Base-by-base conservation (phyloP, 352 stramenopile species). In the Phytophthora hybrid region DNA sequence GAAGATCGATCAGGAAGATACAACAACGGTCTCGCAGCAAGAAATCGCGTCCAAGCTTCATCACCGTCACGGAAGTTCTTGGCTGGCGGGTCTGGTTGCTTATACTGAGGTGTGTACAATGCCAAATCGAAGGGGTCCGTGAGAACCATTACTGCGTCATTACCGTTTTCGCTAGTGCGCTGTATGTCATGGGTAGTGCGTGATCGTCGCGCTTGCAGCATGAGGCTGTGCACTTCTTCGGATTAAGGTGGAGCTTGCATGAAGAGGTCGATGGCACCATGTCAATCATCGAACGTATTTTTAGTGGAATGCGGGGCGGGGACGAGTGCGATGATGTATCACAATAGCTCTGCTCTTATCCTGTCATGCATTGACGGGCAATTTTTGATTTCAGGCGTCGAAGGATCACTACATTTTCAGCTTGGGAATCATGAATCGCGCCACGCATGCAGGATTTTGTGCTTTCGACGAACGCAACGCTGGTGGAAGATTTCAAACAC, bases 381-480 rank as follows among this genome's bases (percentile, higher is more conserved):
- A 31, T 26, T 29, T 26, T 66, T 31, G 19, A 19, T 14, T 63
- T 54, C 44, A 46, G 5, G 7, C 47, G 39, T 59, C 32, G 9
- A 57, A 19, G 41, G 46, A 49, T 69, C 52, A 68, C 37, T 72
- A 46, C 41, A 19, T 54, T 34, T 69, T 19, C 37, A 16, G 34
- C 31, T 18, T 34, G 5, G 14, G 37, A 5, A 72, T 49, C 18
- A 89, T 93, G 79, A 90, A 92, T 58, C 85, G 84, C 34, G 71
- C 71, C 44, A 87, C 84, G 11, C 86, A 92, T 44, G 82, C 79
- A 14, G 87, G 87, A 6, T 94, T 93, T 60, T 93, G 83, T 70
- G 62, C 76, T 19, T 95, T 95, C 41, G 88, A 95, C 56, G 88
- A 95, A 72, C 85, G 88, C 26, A 95, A 94, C 57, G 81, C 82